Base-by-base conservation (phyloP, 768 basidiomycete genomes). In the Tulasnella calospora region DNA sequence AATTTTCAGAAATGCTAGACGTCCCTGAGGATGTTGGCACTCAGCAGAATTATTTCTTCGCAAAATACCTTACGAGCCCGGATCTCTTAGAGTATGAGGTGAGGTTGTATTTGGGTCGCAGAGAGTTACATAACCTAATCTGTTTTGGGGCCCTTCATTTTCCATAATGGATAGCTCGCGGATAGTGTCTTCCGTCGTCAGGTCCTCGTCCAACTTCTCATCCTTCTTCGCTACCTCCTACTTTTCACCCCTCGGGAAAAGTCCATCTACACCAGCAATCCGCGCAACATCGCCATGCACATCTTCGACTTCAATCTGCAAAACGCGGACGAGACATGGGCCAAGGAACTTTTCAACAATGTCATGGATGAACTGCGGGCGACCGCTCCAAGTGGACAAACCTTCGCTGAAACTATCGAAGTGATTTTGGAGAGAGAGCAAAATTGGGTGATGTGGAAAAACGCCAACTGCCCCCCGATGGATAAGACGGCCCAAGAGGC, bases 151-250 rank as follows among this genome's bases (percentile, higher is more conserved):
- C 40, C 57, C 17, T 75, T 44, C 78, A 38, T 73, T 41, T 15
- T 44, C 41, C 44, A 73, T 75, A 81, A 78, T 23, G 71, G 41
- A 9, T 82, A 96, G 95, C 89, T 96, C 74, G 92, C 94, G 30
- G 95, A 96, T 82, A 93, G 93, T 0, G 90, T 93, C 81, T 98
- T 98, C 86, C 92, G 95, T n/a, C 90, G 94, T 21, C 96, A 97
- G 84, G 90, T 96, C 84, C 87, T 97, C 27, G 91, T 96, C 82
- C 95, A 98, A 79, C 78, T 82, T 51, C 81, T 83, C 35, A 83
- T 85, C 78, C 81, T 84, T 33, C 79, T 82, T 40, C 82, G 83
- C 41, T 82, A 83, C 80, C 72, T 81, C 23, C 44, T 74, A 8
- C 51, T 61, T 27, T 81, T 78, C 71, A 80, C 76, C 17, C 55